phyloP scores from a whole-genome alignment of 371 early-diverging fungal genomes.

The Actinomortierella ambigua region DNA sequence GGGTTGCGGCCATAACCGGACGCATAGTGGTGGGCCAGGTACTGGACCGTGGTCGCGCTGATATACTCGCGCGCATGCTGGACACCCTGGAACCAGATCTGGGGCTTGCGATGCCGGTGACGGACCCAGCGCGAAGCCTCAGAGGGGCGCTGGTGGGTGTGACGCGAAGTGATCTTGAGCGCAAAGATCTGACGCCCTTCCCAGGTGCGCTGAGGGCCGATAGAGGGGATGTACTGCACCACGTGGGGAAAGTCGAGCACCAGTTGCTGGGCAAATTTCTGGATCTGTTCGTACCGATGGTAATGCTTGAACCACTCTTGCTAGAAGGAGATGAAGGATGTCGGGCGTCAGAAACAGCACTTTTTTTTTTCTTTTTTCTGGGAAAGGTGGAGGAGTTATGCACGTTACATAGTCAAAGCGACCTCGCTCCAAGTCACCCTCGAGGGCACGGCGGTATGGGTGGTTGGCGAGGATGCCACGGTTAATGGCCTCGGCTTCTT shows the following conservation, averaged over 20 bases:
- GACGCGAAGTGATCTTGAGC: slow-evolving; percentile 48
- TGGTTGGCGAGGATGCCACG: not conserved
- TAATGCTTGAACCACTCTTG: slow-evolving; percentile 59
- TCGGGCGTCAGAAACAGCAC: too few relatives aligned
- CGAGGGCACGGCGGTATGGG: too few relatives aligned
- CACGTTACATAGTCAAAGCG: too few relatives aligned
- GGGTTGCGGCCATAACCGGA: slow-evolving; percentile 47
- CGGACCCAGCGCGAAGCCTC: slow-evolving; percentile 18
- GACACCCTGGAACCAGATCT: slow-evolving; percentile 57
- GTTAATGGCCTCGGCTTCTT: slow-evolving; percentile 29
- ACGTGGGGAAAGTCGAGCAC: slow-evolving; percentile 48
- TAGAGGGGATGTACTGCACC: slow-evolving; percentile 49
- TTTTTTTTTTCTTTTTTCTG: too few relatives aligned
- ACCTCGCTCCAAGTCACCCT: too few relatives aligned
- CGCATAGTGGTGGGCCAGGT: slow-evolving; percentile 51
- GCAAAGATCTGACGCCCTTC: slow-evolving; percentile 60
- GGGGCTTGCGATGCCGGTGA: slow-evolving; percentile 41
- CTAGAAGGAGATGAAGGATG: too few relatives aligned
- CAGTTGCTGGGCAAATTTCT: slow-evolving; percentile 47
- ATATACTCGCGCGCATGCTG: slow-evolving; percentile 68
- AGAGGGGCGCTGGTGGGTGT: not conserved
- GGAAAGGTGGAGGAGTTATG: too few relatives aligned
- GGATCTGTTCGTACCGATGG: slow-evolving; percentile 53
- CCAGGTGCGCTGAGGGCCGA: slow-evolving; percentile 51
- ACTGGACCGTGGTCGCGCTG: slow-evolving; percentile 49